Percentiles rank a stretch among this genome's conserved stretches.
Evolutionary conservation across 1,284 basidiomycete species (phyloP).

Genomic region (Rhodotorula sp.): DNA sequence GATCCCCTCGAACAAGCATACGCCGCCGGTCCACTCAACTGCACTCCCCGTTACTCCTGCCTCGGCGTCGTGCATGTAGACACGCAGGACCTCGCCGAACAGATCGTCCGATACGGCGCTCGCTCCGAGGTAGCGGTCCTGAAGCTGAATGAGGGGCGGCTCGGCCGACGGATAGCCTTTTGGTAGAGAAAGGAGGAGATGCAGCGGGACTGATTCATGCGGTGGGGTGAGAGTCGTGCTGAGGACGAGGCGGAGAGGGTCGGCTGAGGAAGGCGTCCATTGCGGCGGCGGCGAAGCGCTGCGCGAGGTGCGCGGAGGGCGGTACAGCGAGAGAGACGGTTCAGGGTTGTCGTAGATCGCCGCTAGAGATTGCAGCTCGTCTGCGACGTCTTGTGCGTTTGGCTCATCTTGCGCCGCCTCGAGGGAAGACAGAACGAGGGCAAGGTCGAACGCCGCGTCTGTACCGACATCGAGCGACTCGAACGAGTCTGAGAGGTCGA

Average conservation of each 20-base stretch:
- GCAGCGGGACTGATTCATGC: conserved; percentile 13
- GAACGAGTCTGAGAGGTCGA: not conserved
- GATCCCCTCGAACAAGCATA: conserved; percentile 37
- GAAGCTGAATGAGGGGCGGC: conserved; percentile 35
- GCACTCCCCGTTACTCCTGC: not conserved
- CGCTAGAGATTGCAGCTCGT: conserved; percentile 28
- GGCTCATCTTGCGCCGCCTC: not conserved
- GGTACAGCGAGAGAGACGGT: conserved; percentile 6
- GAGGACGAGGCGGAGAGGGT: conserved; percentile 26
- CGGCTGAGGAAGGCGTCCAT: conserved; percentile 9
- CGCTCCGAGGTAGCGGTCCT: conserved; percentile 30
- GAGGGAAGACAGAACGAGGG: conserved; percentile 24
- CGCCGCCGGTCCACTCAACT: conserved; percentile 27
- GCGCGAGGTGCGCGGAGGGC: conserved; percentile 2
- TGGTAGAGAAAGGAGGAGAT: conserved; percentile 37
- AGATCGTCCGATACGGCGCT: conserved; percentile 24
- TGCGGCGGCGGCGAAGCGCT: not conserved
- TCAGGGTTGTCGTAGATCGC: conserved; percentile 28
- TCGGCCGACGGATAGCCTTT: conserved; percentile 17
- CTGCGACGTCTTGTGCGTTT: conserved; percentile 12
- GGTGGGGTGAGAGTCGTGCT: conserved; percentile 18
- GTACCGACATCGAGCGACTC: conserved; percentile 1
- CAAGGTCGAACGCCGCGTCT: conserved; percentile 18
- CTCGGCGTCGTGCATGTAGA: conserved; percentile 31
- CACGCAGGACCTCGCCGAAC: conserved; percentile 25